A percentile compares a stretch with the other conserved stretches of the same genome.
Evolutionary conservation across 306 rosid species (phyloP).

Genomic region (Fragaria ananassa): DNA sequence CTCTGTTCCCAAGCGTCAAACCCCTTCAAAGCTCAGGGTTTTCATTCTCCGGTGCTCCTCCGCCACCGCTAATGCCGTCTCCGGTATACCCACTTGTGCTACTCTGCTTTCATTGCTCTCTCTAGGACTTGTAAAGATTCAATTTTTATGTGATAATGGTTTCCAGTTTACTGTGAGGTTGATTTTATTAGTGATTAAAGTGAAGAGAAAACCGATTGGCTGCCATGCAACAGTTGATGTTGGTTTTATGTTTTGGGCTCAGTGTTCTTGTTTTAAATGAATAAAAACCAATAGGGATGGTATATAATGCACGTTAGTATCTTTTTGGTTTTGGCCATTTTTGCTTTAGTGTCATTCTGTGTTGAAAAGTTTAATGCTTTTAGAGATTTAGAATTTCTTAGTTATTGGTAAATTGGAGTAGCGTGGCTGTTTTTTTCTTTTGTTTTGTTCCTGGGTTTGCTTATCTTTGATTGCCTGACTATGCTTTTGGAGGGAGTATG

Average conservation of each 20-base stretch:
- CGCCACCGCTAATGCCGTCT: background rate
- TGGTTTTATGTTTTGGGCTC: background rate
- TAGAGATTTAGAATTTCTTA: background rate
- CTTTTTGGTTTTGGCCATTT: background rate
- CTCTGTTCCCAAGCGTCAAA: background rate
- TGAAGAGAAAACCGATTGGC: background rate
- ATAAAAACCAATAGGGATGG: background rate
- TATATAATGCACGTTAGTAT: background rate
- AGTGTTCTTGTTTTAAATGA: background rate
- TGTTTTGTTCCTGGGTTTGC: background rate
- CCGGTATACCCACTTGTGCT: conserved; percentile 8
- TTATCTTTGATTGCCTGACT: background rate
- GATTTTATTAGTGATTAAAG: background rate
- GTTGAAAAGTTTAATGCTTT: background rate
- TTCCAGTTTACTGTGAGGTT: background rate
- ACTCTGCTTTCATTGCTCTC: background rate
- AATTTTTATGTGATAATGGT: background rate
- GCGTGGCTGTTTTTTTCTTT: background rate
- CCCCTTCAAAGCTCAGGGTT: conserved; percentile 8
- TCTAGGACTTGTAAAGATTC: background rate
- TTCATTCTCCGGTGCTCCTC: conserved; percentile 31
- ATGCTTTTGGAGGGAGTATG: background rate
- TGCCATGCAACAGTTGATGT: background rate
- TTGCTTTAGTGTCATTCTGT: background rate
- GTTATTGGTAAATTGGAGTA: background rate